Evolutionary conservation across 805 yeast species (phyloP).

Genomic region (Cyberlindnera euphorbiiphila): DNA sequence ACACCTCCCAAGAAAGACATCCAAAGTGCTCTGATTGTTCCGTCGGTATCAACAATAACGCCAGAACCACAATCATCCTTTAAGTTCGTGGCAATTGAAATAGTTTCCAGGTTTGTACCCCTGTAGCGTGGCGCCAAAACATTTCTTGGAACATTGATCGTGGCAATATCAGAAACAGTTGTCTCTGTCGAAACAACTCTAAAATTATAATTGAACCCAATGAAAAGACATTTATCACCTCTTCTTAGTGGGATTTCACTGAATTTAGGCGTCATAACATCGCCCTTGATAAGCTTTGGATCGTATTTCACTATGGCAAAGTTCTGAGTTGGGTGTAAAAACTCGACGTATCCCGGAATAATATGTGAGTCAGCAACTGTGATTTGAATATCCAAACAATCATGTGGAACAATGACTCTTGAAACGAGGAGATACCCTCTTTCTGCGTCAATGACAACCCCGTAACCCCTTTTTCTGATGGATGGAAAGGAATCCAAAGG

Average conservation of each 20-base stretch:
- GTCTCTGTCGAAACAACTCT: constrained; percentile 74
- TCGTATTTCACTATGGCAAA: constrained; percentile 83
- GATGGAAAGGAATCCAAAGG: constrained; percentile 74
- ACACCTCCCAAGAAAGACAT: constrained; percentile 77
- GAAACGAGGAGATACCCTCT: constrained; percentile 79
- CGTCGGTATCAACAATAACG: constrained; percentile 69
- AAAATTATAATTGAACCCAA: constrained; percentile 72
- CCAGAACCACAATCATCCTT: constrained; percentile 79
- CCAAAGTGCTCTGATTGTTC: constrained; percentile 83
- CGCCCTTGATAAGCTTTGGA: constrained; percentile 67
- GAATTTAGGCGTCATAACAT: constrained; percentile 64
- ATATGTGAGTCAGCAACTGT: constrained; percentile 83
- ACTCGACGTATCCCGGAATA: constrained; percentile 75
- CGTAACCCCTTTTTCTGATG: constrained; percentile 60
- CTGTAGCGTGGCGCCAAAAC: constrained; percentile 73
- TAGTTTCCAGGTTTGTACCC: constrained; percentile 77
- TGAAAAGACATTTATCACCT: constrained; percentile 73
- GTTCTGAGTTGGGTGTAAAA: constrained; percentile 83
- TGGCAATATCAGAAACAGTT: constrained; percentile 69
- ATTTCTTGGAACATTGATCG: constrained; percentile 68
- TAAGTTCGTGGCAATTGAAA: constrained; percentile 67
- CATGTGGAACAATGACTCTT: constrained; percentile 78
- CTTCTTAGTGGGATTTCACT: constrained; percentile 53
- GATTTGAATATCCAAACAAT: constrained; percentile 61
- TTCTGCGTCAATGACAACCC: constrained; percentile 76